Evolutionary conservation across 2,329 filamentous ascomycete genomes (phyloP), one percentile per base, ranked within the genome.

Genomic region (Fusarium guadeloupense): DNA sequence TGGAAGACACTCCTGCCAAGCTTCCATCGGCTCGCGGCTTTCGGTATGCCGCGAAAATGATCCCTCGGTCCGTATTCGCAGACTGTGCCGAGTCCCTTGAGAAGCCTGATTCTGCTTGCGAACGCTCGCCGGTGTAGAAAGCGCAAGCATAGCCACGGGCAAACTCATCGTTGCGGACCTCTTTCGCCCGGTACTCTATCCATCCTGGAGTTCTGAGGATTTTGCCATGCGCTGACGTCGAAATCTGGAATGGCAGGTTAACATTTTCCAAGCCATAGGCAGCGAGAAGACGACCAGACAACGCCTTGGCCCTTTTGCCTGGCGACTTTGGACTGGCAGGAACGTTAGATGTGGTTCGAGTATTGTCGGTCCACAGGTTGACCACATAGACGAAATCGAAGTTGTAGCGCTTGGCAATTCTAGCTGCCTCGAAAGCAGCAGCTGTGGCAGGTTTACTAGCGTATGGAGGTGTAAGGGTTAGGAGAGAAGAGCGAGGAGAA

Each of bases 371-470:
- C 84, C 84, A 86, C 13, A 87, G 73, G 59, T 83, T 85, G 59
- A 86, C 80, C 25, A 87, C 79, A 61, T 87, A 87, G 12, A 86
- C 77, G 20, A 87, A 75, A 61, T 85, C 82, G 46, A 87, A 85
- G 47, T 83, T 77, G 69, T 85, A 85, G 47, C 80, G 79, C 5
- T 76, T 78, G 6, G 85, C 84, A 33, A 87, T 84, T 26, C 81
- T 76, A 1, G 83, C 83, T 8, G 82, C 82, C 69, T 84, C 79
- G 40, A 84, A 80, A 8, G 84, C 84, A 4, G 82, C 83, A 1
- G 77, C 74, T 16, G 79, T 74, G 13, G 80, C 80, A 12, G 80
- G 78, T 2, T 74, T 74, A 49, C 73, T 79, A 17, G 75, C 72
- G 26, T 78, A 74, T 1, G 81, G 78, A n/a, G 80, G 79, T 2